A percentile compares a stretch with the other conserved stretches of the same genome.
Evolutionary conservation across 306 rosid genomes (phyloP).

Genomic region (Gastrolobium bilobum): DNA sequence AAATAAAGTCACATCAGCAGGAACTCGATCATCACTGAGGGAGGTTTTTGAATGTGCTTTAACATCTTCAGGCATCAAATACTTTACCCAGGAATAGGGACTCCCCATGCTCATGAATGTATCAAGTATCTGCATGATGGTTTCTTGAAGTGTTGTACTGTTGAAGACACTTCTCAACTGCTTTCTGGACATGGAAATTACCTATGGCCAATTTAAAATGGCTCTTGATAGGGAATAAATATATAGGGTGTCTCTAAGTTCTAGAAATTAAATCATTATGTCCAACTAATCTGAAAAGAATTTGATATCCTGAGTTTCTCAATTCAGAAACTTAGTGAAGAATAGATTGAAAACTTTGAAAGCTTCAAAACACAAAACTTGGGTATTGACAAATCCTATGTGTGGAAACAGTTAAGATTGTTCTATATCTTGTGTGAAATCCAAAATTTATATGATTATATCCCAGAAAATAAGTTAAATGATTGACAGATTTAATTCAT

Average conservation of each 20-base stretch:
- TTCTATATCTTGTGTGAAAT: too few relatives aligned
- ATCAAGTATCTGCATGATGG: constrained; percentile 68
- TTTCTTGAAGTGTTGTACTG: constrained; percentile 65
- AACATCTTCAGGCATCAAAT: constrained; percentile 78
- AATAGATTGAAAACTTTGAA: constrained; percentile 30
- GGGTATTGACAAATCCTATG: constrained; percentile 28
- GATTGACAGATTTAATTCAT: constrained; percentile 27
- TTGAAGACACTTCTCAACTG: constrained; percentile 72
- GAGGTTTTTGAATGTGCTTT: constrained; percentile 52
- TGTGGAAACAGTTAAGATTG: constrained; percentile 22
- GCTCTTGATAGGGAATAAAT: constrained; percentile 37
- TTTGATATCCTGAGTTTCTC: constrained; percentile 13
- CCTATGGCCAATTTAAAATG: constrained; percentile 46
- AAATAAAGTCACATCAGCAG: constrained; percentile 64
- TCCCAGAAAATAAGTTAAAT: too few relatives aligned
- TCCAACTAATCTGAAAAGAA: constrained; percentile 37
- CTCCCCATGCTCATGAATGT: constrained; percentile 77
- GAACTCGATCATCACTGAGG: constrained; percentile 46
- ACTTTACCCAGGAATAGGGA: constrained; percentile 81
- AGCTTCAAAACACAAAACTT: constrained; percentile 34
- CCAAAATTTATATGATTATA: too few relatives aligned
- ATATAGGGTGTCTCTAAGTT: constrained; percentile 36
- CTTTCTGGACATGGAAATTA: constrained; percentile 69
- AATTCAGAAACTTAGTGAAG: constrained; percentile 36
- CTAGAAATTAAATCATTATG: constrained; percentile 4